These are phyloP conservation scores for Lactarius tabidus DNA, from an alignment of 768 basidiomycete genomes.

Conservation along the genomic window DNA sequence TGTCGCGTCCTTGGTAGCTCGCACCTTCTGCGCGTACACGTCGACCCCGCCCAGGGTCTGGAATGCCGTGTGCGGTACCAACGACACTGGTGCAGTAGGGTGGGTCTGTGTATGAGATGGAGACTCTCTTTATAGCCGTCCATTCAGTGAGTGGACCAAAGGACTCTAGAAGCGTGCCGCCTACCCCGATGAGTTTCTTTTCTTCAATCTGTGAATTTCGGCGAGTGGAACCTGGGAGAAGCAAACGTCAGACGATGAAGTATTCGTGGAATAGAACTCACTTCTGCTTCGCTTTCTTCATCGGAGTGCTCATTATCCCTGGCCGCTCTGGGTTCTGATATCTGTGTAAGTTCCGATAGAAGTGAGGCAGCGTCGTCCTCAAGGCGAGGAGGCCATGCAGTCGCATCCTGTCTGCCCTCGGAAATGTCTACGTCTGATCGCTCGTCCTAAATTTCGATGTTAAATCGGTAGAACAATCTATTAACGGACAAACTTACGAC, in stretches of 20 bases:
- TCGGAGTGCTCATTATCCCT: neutral
- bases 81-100: neutral
- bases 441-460: neutral
- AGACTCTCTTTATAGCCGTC: neutral
- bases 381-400: neutral
- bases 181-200: neutral
- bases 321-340: neutral
- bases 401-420: neutral
- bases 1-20: neutral
- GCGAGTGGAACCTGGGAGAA: neutral
- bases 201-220: neutral
- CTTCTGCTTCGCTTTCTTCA: neutral
- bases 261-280: neutral
- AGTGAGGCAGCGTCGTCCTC: neutral
- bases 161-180: neutral
- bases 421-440: neutral
- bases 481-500: neutral
- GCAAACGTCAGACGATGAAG: neutral
- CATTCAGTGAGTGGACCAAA: neutral
- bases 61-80: neutral
- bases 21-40: neutral
- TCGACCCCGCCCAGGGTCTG: neutral
- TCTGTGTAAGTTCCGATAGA: neutral
- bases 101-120: neutral
- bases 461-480: neutral